Base-by-base conservation (phyloP, 2,329 filamentous ascomycete genomes). In the Penicillium sumatraense region DNA sequence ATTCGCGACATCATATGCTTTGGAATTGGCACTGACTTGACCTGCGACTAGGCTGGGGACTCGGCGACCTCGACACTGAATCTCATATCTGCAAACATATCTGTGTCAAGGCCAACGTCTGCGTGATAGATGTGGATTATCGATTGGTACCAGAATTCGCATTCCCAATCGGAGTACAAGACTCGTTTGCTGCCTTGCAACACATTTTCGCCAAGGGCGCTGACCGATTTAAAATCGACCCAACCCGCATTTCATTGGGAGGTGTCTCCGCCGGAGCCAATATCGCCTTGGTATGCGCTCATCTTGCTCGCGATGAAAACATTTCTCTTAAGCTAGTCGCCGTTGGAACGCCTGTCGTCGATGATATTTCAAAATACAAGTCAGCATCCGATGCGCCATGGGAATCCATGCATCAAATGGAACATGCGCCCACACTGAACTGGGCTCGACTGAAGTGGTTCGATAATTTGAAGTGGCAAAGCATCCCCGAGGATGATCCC, bases 121-220 rank as follows among this genome's bases (percentile, higher is more conserved):
- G 72, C 13, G 79, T 83, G 24, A 72, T 84, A 51, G 78, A 82
- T 59, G 77, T 83, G 10, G 80, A 67, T n/a, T 84, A 83, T 61
- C 76, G 81, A 4, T 74, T 83, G 1, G 78, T 81, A 0, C 81
- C 81, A 8, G 80, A 83, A 63, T 64, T 76, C 57, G 68, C 76
- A 5, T 82, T 80, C 54, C 81, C 81, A n/a, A 74, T 75, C 13
- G 72, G 71, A 26, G 73, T 80, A 16, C 74, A 78, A n/a, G 81
- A 84, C 67, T 76, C 76, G 47, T 82, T 78, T 65, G 76, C 75
- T 6, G 78, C 76, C 2, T 61, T 83, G 29, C 67, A 75, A 53
- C 74, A 78, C 61, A 66, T 79, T 26, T 66, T 74, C 54, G 52
- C 63, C 10, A 62, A 72, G 9, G 75, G 74, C 16, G 66, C 68